Evolutionary conservation across 2,329 filamentous ascomycete species (phyloP).

Genomic region (Xylaria sp.): DNA sequence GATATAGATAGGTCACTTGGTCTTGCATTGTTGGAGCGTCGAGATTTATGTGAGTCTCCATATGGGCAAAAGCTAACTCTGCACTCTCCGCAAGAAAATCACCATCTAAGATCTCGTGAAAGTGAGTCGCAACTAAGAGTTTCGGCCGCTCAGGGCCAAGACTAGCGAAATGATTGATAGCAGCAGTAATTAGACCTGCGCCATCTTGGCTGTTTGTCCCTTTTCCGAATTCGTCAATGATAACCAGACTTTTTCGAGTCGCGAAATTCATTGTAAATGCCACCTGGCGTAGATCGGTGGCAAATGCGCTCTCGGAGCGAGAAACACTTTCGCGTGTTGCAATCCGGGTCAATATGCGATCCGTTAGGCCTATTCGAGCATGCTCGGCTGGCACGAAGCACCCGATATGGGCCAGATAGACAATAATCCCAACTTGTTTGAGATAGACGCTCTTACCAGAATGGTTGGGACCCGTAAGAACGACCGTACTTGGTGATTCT

Average conservation of each 20-base stretch:
- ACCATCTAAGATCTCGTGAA: conserved; percentile 78
- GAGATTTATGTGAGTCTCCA: conserved; percentile 74
- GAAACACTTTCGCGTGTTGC: conserved; percentile 75
- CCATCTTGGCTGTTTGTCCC: conserved; percentile 70
- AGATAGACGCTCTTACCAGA: conserved; percentile 97
- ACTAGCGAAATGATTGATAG: conserved; percentile 66
- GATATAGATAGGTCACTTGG: conserved; percentile 80
- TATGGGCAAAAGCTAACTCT: conserved; percentile 71
- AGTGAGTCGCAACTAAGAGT: conserved; percentile 71
- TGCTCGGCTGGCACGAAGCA: conserved; percentile 86
- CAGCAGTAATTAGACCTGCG: conserved; percentile 66
- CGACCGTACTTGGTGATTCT: conserved; percentile 71
- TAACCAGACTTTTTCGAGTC: conserved; percentile 79
- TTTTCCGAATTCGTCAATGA: conserved; percentile 93
- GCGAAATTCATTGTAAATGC: conserved; percentile 79
- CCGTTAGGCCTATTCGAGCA: conserved; percentile 85
- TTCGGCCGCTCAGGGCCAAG: conserved; percentile 62
- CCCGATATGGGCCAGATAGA: conserved; percentile 92
- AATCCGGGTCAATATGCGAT: conserved; percentile 90
- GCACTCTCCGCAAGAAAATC: conserved; percentile 64
- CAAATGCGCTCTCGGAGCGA: conserved; percentile 70
- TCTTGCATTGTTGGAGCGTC: conserved; percentile 64
- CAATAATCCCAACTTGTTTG: conserved; percentile 90
- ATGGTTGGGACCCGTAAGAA: conserved; percentile 94
- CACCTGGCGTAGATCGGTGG: conserved; percentile 88